phyloP scores from a whole-genome alignment of 208 protist species.

The Acanthamoeba triangularis region DNA sequence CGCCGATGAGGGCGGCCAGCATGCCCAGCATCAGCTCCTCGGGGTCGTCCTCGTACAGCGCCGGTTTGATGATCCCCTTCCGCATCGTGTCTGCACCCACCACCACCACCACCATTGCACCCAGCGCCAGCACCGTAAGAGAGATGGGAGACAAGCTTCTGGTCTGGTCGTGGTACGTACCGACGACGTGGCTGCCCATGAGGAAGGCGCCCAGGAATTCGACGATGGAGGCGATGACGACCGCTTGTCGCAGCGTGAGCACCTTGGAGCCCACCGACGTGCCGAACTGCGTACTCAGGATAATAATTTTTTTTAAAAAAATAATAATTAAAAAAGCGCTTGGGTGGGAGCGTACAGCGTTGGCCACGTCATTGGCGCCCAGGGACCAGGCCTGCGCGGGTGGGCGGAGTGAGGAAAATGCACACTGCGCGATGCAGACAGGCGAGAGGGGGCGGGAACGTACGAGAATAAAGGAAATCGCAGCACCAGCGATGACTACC shows the following conservation, averaged over 20 bases:
- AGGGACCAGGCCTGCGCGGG: background rate
- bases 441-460: too few relatives aligned
- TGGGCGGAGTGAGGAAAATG: too few relatives aligned
- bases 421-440: too few relatives aligned
- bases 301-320: too few relatives aligned
- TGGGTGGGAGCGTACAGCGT: background rate
- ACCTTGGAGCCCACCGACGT: constrained; percentile 44
- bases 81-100: constrained; percentile 66
- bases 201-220: constrained; percentile 75
- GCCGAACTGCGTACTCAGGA: background rate
- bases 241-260: constrained; percentile 30
- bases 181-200: constrained; percentile 17
- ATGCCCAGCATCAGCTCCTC: constrained; percentile 74
- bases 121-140: too few relatives aligned
- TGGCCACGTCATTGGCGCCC: constrained; percentile 23
- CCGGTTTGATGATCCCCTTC: constrained; percentile 46
- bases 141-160: too few relatives aligned
- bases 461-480: too few relatives aligned
- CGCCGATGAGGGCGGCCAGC: constrained; percentile 1
- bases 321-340: too few relatives aligned
- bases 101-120: too few relatives aligned
- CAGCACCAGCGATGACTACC: too few relatives aligned
- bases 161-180: too few relatives aligned
- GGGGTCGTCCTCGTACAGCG: background rate
- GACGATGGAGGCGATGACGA: constrained; percentile 41